Conservation (phyloP, 345 rosid genomes). For the Barbarea vulgaris region DNA sequence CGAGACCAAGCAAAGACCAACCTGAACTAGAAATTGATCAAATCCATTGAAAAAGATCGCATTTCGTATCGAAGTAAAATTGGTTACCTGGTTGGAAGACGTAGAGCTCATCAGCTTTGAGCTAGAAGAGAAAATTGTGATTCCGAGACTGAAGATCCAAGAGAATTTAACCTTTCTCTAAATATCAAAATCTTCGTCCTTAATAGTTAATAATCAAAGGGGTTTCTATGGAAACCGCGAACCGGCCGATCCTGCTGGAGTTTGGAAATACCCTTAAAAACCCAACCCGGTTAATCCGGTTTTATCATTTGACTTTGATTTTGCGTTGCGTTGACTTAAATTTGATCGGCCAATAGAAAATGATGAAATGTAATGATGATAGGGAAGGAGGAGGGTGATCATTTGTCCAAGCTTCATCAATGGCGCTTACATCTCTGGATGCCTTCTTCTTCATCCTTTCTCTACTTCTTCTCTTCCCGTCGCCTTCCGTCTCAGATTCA, state of each 20-base stretch:
- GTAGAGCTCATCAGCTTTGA: constrained; percentile 30
- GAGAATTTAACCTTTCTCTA: background rate
- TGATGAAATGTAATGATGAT: background rate
- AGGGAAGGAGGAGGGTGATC: constrained; percentile 2
- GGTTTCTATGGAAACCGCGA: background rate
- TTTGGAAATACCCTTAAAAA: background rate
- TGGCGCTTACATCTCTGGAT: constrained; percentile 34
- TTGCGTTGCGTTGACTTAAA: constrained; percentile 22
- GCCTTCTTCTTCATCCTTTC: constrained; percentile 17
- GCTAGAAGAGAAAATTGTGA: constrained; percentile 9
- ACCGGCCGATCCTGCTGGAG: background rate
- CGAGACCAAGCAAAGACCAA: constrained; percentile 11
- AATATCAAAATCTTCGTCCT: background rate
- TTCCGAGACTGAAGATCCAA: background rate
- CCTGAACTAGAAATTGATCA: background rate
- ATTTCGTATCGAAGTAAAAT: background rate
- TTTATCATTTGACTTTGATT: background rate
- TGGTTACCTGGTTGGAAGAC: constrained; percentile 27
- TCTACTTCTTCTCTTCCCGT: constrained; percentile 31
- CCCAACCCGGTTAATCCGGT: constrained; percentile 1
- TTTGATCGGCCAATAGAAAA: constrained; percentile 15
- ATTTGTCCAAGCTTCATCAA: constrained; percentile 30
- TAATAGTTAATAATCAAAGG: background rate
- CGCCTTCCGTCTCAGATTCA: constrained; percentile 24
- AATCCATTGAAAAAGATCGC: background rate